Evolutionary conservation across 495 filamentous ascomycete genomes (phyloP), one percentile per base, ranked within the genome.

Genomic region (Daldinia concentrica): DNA sequence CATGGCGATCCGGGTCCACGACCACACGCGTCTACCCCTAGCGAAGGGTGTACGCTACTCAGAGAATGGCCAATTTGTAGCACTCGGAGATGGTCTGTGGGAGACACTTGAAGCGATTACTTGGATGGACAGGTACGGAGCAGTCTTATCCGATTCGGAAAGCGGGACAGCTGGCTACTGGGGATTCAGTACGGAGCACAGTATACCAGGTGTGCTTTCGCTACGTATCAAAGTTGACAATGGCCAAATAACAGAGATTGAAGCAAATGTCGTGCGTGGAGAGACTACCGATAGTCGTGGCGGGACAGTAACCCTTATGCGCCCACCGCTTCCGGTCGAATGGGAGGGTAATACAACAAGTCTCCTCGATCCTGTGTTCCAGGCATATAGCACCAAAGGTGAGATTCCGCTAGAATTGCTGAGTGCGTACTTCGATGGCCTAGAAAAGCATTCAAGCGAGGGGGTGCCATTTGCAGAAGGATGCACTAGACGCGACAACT

Each of bases 1-100:
- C 12, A 59, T 70, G 56, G 65, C 75, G 15, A 62, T 80, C 36
- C 57, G 69, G 32, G 50, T 61, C 27, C 66, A 78, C 54, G 62
- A 76, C 27, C 48, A 62, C n/a, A 65, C 67, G 5, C 75, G 30
- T 8, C 41, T 80, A 24, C 73, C 76, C 6, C 56, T 78, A 30
- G 75, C 78, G 11, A 63, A 58, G 27, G 64, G 61, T n/a, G 60
- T 66, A 12, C 73, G 55, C 1, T 78, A 77, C 48, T 76, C 78
- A 0, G 78, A 80, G 51, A 80, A 80, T 52, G 77, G 76, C 1
- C 78, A 78, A 45, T 76, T 77, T 30, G 43, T 77, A 27, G 71
- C 73, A 3, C 15, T 78, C 0, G 75, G 77, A 26, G 73, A 80
- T 22, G 78, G 77, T 1, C 32, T 77, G 37, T 79, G 75, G 78